Conservation (phyloP, 768 basidiomycete species). For the Stropharia rugosoannulata region DNA sequence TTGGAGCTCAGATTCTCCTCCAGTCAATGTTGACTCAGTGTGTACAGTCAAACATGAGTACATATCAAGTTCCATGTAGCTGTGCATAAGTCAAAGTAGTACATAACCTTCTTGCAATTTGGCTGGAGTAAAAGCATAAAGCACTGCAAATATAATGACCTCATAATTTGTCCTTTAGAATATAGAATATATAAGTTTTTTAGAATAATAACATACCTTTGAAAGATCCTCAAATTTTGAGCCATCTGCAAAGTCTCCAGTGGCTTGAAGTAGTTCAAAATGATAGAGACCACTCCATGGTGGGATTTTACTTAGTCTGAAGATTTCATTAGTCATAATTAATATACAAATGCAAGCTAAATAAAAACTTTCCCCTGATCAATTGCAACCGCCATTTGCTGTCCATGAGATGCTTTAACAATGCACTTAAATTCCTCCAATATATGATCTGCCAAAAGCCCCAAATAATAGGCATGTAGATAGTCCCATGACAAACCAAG, state of each 20-base stretch:
- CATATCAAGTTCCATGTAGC: slow-evolving; percentile 31
- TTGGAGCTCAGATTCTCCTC: slow-evolving; percentile 16
- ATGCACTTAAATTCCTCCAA: no score
- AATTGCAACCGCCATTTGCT: no score
- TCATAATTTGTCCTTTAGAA: slow-evolving; percentile 3
- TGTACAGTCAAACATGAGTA: slow-evolving; percentile 30
- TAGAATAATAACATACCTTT: no score
- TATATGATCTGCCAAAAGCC: no score
- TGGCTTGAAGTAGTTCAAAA: not conserved
- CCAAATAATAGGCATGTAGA: no score
- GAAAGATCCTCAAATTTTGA: not conserved
- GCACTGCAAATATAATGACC: slow-evolving; percentile 27
- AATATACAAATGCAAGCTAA: no score
- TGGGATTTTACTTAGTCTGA: not conserved
- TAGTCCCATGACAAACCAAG: no score
- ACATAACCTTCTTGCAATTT: slow-evolving; percentile 23
- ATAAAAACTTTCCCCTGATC: no score
- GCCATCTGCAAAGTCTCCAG: not conserved
- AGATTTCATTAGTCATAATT: not conserved
- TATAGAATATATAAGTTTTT: no score
- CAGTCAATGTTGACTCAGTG: slow-evolving; percentile 24
- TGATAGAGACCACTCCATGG: not conserved
- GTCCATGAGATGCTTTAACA: no score
- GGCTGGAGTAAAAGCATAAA: slow-evolving; percentile 23
- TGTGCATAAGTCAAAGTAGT: slow-evolving; percentile 27